Evolutionary conservation across 1,139 yeast species (phyloP), one percentile per base, ranked within the genome.

Genomic region (Barnettozyma hawaiiensis): DNA sequence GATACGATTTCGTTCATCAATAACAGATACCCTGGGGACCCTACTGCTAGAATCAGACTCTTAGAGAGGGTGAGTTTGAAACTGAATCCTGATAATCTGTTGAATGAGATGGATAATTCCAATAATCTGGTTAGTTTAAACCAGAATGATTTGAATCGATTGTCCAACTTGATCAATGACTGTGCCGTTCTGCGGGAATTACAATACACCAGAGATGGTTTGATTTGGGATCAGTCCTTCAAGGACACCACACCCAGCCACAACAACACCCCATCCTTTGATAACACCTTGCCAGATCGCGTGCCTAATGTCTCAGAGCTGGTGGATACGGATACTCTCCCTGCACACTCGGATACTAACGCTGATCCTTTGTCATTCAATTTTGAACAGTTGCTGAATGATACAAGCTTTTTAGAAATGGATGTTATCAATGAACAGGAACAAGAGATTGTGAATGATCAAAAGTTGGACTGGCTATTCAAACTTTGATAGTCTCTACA

Each of bases 161-260:
- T 43, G 31, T 28, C 26, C 4, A n/a, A 14, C 14, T 36, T 39
- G n/a, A 11, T 45, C 10, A 19, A 29, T 18, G 32, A 28, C 0
- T 45, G 39, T 33, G 24, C 12, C 4, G 43, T 49, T 4, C 37
- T 48, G 27, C 23, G 38, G 1, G 55, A 53, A 31, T 23, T 23
- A 2, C 36, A 41, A 3, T 43, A 47, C n/a, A 40, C 50, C 10
- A 34, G 43, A 11, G 51, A 48, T 4, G 36, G 40, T 21, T 16
- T 49, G 24, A 47, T 53, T 14, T 52, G 55, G 55, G 51, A 48
- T 22, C 53, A 46, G 23, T 51, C 54, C 12, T 52, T 52, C 44
- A 50, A 47, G 39, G 29, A 37, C 3, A 37, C 27, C 3, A 37
- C 27, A 28, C 7, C 23, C 2, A 32, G 20, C 16, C 12, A 16